Base-by-base conservation (phyloP, 2,329 filamentous ascomycete species). In the Beauveria varroae region DNA sequence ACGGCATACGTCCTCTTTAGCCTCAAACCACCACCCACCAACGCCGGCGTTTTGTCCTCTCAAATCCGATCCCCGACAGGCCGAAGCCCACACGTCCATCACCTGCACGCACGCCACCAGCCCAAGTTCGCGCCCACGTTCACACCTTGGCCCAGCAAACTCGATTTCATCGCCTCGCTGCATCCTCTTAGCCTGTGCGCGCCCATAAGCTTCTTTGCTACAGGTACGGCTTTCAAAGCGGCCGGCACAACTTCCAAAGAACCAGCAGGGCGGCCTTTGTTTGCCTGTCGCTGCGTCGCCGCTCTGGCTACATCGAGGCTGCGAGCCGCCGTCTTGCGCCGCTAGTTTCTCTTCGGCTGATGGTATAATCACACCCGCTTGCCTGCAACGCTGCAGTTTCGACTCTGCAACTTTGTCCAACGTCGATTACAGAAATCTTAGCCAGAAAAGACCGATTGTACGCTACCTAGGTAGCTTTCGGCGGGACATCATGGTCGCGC, bases 401-500 rank as follows among this genome's bases (percentile, higher is more conserved):
- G 22, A 51, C 24, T 51, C 26, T 22, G 22, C n/a, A 22, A 30
- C 24, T 49, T 16, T 28, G 16, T 9, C 24, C 5, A 24, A 18
- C 46, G 2, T 5, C 46, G 7, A 26, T 28, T 43, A 6, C 18
- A 30, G 5, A 46, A 44, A 5, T 22, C 50, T 41, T 4, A 3
- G 8, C 28, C 14, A 30, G 9, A 3, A 20, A 46, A 24, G 28
- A 16, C n/a, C 12, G 12, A 10, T 34, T 22, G 10, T 50, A 40
- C 24, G 43, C 49, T 30, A 30, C 28, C 28, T 37, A 37, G 40
- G 26, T 24, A 37, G 37, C 50, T 47, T 47, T 8, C 22, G 41
- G 40, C 41, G 44, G 58, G 41, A 26, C 60, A 73, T 64, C 62
- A 78, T 78, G 76, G 75, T 74, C 63, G 71, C 70, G 56, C 75